Evolutionary conservation across 2,329 filamentous ascomycete species (phyloP), one percentile per base, ranked within the genome.

Genomic region (Scedosporium boydii): DNA sequence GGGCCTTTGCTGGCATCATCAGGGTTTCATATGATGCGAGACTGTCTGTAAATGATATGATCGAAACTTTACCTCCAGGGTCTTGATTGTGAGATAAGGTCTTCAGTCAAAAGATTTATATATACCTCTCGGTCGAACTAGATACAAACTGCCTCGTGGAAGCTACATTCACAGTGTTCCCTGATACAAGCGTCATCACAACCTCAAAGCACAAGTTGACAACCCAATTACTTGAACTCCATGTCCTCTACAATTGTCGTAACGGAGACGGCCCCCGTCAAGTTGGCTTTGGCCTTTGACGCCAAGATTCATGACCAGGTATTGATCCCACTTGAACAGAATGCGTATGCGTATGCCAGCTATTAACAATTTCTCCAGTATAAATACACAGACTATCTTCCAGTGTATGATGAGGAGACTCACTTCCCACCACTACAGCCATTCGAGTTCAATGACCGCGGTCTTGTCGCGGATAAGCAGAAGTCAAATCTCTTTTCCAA

Each of bases 371-470:
- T 12, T 38, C 29, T 34, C 2, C 34, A 71, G 70, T 72, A 73
- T 64, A 71, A 71, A 62, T 73, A 73, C 62, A 63, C 68, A 0
- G 66, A 64, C 9, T 73, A 73, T 60, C 70, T 74, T 7, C 72
- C 72, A 1, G 71, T 73, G n/a, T 73, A 73, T 57, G 71, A 73
- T 63, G 67, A 69, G 51, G 69, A 67, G 29, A 70, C 71, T 0
- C 63, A 59, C 21, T 68, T 72, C 7, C 68, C 69, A 14, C 67
- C 70, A 3, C 66, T 73, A 4, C 61, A 73, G 63, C 66, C 69
- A 2, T 73, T 72, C 29, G 68, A 69, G 4, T 72, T 72, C 63
- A 64, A 64, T 56, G 72, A 74, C 64, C 69, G 70, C 9, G 72
- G 70, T 0, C 68, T 71, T 2, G 68, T 67, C 9, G 71, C 71